These are phyloP conservation scores for Colletotrichum tanaceti DNA, from an alignment of 2,329 filamentous ascomycete species.

Conservation along the genomic window DNA sequence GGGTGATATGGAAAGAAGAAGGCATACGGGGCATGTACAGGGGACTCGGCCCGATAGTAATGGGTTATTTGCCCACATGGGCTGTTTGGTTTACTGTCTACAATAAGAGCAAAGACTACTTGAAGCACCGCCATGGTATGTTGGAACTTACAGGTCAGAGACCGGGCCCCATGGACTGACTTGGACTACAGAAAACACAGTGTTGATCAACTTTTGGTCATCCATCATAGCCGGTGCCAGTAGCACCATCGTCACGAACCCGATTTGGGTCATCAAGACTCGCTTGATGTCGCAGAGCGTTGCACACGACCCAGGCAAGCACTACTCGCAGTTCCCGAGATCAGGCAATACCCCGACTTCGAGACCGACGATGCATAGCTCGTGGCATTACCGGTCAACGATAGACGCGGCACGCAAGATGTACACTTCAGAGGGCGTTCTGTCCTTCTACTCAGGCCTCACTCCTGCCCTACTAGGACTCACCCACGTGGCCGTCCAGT, in stretches of 20 bases:
- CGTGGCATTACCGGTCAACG: conserved; percentile 92
- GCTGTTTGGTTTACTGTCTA: conserved; percentile 98
- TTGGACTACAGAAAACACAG: conserved; percentile 72
- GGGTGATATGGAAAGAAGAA: conserved; percentile 87
- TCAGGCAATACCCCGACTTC: conserved; percentile 66
- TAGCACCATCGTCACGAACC: conserved; percentile 94
- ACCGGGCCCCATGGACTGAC: conserved; percentile 28
- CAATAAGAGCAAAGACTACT: conserved; percentile 83
- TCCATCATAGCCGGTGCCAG: conserved; percentile 91
- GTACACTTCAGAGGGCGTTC: conserved; percentile 89
- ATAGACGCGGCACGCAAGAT: conserved; percentile 94
- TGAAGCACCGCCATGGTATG: conserved; percentile 74
- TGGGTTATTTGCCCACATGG: conserved; percentile 98
- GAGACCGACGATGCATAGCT: conserved; percentile 68
- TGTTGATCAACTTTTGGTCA: conserved; percentile 85
- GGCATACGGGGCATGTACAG: conserved; percentile 92
- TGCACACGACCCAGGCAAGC: conserved; percentile 59
- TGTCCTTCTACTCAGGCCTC: conserved; percentile 94
- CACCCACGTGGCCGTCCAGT: conserved; percentile 96
- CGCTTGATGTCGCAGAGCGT: conserved; percentile 93
- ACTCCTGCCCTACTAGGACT: conserved; percentile 91
- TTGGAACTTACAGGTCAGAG: conserved; percentile 41
- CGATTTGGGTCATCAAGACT: conserved; percentile 99
- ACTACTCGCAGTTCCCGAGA: conserved; percentile 59
- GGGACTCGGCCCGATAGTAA: conserved; percentile 90